phyloP scores from a whole-genome alignment of 257 asterid species.

The Solanum sejunctum region DNA sequence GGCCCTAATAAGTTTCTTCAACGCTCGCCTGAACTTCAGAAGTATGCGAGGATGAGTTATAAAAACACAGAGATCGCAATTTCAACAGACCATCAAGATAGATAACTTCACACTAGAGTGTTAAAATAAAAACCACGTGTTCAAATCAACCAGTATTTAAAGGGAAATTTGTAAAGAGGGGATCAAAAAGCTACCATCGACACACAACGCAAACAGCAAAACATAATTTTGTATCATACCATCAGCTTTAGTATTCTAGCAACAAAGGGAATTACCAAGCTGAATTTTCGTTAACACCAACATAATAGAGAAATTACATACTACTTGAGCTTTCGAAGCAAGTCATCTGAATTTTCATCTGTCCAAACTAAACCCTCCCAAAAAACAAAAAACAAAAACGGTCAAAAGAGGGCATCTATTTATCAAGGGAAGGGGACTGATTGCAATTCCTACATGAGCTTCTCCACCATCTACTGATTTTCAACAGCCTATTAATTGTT shows the following conservation, averaged over 20 bases:
- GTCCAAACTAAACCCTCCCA: background rate
- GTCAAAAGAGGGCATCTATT: background rate
- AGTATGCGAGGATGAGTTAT: no score
- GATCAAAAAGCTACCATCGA: background rate
- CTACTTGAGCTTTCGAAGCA: background rate
- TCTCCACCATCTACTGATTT: background rate
- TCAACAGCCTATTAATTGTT: background rate
- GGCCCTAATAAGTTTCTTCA: no score
- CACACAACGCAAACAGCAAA: background rate
- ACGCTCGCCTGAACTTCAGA: no score
- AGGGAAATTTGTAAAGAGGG: rapidly evolving
- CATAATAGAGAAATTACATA: background rate
- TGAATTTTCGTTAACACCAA: background rate
- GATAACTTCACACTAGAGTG: background rate
- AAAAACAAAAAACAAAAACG: background rate
- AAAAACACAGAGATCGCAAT: background rate
- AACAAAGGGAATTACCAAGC: background rate
- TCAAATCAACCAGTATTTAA: background rate
- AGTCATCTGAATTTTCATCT: background rate
- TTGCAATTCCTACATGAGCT: background rate
- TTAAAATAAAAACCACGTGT: background rate
- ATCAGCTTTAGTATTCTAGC: background rate
- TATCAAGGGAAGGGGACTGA: background rate
- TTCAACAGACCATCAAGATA: background rate
- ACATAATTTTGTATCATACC: background rate